Evolutionary conservation across 2,329 filamentous ascomycete genomes (phyloP), one percentile per base, ranked within the genome.

Genomic region (Fusarium oxysporum): DNA sequence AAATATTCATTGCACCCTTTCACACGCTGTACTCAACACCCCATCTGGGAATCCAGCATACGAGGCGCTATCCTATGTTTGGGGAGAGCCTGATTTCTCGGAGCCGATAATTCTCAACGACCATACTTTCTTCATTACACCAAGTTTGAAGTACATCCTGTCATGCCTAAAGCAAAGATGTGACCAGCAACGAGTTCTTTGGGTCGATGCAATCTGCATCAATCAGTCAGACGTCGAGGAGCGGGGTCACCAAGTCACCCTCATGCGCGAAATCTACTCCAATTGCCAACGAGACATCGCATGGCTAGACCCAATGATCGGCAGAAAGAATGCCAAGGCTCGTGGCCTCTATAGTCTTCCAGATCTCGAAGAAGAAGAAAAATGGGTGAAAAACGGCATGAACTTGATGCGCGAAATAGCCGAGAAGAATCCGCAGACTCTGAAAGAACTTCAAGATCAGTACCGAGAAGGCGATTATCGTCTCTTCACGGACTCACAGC

Each of bases 151-250:
- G 11, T 51, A 47, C 8, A 58, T 62, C 13, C 37, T 73, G 0
- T 62, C 48, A 1, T 43, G 14, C 3, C 10, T 73, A 0, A 30
- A 61, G 10, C 45, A 5, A 1, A 16, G 16, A 3, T 8, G 12
- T 1, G 3, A 35, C 8, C 1, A 25, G 2, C 1, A 6, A 1
- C 16, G 70, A 19, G 28, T 47, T 2, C 17, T 74, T 2, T 74
- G 72, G 72, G 59, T 65, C 1, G 72, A 74, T 50, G 68, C 72
- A 4, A n/a, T 73, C 3, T 73, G 71, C 28, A 73, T 73, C 14
- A 73, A 73, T 17, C 70, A 73, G 38, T 57, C 38, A 1, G 55
- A 73, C 10, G 6, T 60, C 5, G 10, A 28, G 14, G 71, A 73
- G 10, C 66, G 71, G 2, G 56, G 30, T 19, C 57, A 68, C 0